These are phyloP conservation scores for Colletotrichum navitas DNA, from an alignment of 2,329 filamentous ascomycete genomes.

Conservation along the genomic window DNA sequence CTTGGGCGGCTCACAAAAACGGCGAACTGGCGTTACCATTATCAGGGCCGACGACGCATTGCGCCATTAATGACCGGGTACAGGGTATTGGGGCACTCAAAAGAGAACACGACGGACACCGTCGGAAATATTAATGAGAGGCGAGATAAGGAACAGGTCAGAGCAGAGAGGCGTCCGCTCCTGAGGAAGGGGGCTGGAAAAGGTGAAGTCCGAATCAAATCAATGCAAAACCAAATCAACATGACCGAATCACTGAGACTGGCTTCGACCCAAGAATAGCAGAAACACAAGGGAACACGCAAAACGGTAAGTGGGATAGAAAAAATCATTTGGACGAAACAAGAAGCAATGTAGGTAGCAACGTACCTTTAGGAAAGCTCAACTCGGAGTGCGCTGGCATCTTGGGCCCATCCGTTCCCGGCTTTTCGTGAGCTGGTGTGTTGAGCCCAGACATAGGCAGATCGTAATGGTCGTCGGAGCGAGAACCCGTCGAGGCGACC, in stretches of 20 bases:
- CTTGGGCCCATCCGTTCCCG: constrained; percentile 19
- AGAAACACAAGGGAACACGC: neutral
- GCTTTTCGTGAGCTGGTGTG: constrained; percentile 40
- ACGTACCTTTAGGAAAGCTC: constrained; percentile 30
- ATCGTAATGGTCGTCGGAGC: constrained; percentile 47
- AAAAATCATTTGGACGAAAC: neutral
- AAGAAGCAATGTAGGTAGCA: neutral
- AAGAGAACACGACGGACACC: neutral
- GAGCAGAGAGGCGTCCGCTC: neutral
- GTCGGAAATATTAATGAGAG: neutral
- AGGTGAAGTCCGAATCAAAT: constrained; percentile 13
- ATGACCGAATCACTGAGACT: neutral
- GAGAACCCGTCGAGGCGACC: constrained; percentile 50
- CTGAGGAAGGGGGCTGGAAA: neutral
- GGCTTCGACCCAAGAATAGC: neutral
- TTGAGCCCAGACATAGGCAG: constrained; percentile 52
- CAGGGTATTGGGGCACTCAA: neutral
- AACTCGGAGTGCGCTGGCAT: constrained; percentile 14
- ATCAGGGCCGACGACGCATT: neutral
- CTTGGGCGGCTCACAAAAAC: neutral
- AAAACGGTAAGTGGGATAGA: constrained; percentile 1
- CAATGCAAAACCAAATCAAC: neutral
- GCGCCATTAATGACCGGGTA: neutral
- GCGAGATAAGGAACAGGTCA: neutral
- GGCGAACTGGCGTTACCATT: neutral